These are phyloP conservation scores for Hirsutella thompsonii DNA, from an alignment of 2,329 filamentous ascomycete species.

Conservation along the genomic window DNA sequence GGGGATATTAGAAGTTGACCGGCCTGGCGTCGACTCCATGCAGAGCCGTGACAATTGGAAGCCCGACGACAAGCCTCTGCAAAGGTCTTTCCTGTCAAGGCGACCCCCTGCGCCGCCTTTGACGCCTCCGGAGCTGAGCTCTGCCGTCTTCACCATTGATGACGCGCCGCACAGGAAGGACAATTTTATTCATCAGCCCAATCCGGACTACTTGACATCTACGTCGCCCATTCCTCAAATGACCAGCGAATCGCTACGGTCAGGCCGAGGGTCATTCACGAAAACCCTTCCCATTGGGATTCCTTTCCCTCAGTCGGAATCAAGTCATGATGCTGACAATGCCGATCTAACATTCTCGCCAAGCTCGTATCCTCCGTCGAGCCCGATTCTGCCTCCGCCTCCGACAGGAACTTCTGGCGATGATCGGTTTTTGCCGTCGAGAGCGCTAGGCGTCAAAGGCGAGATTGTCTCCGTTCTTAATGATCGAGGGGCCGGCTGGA, in stretches of 20 bases:
- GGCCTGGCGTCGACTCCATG: slow-evolving; percentile 7
- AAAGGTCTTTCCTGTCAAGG: slow-evolving; percentile 20
- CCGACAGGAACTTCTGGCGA: slow-evolving; percentile 17
- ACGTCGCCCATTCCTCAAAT: slow-evolving; percentile 15
- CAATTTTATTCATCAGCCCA: slow-evolving; percentile 33
- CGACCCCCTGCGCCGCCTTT: slow-evolving; percentile 34
- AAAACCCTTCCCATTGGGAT: slow-evolving; percentile 24
- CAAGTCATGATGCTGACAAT: slow-evolving; percentile 10
- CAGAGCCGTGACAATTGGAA: slow-evolving; percentile 15
- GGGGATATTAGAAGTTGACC: slow-evolving; percentile 5
- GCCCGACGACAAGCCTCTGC: slow-evolving; percentile 11
- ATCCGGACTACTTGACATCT: slow-evolving; percentile 33
- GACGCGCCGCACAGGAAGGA: slow-evolving; percentile 16
- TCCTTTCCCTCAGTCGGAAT: slow-evolving; percentile 13
- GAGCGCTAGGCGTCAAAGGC: slow-evolving; percentile 30
- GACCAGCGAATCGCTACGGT: slow-evolving; percentile 16
- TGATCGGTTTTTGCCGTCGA: slow-evolving; percentile 10
- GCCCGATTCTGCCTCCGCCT: slow-evolving; percentile 33
- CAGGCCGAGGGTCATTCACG: slow-evolving; percentile 29
- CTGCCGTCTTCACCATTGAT: slow-evolving; percentile 28
- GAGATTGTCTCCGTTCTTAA: slow-evolving; percentile 37
- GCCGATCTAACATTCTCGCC: slow-evolving; percentile 25
- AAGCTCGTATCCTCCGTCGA: slow-evolving; percentile 36
- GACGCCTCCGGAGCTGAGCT: slow-evolving; percentile 32
- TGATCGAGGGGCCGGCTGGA: slow-evolving; percentile 36